Conservation (phyloP, 345 rosid species). For the Turnera subulata region DNA sequence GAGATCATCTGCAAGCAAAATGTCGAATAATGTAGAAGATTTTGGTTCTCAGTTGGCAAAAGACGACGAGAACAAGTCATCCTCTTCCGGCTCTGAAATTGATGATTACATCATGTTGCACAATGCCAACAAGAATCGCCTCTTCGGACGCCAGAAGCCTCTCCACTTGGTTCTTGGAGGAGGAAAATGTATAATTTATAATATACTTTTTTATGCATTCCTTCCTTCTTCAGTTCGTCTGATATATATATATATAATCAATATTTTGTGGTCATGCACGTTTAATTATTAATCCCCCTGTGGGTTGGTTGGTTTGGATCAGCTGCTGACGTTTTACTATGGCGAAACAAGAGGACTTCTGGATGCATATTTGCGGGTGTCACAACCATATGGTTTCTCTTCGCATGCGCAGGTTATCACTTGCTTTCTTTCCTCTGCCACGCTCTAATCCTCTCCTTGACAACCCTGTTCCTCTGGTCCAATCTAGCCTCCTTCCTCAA, state of each 20-base stretch:
- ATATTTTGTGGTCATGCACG: too few relatives aligned
- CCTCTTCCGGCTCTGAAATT: conserved; percentile 29
- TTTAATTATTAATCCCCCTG: background rate
- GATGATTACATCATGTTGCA: conserved; percentile 6
- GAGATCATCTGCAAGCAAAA: background rate
- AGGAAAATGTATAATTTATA: conserved; percentile 32
- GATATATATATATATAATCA: too few relatives aligned
- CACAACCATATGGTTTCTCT: conserved; percentile 22
- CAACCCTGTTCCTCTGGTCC: conserved; percentile 22
- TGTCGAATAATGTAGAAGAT: conserved; percentile 13
- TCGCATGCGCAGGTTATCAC: conserved; percentile 22
- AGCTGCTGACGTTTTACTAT: conserved; percentile 25
- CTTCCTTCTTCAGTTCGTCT: too few relatives aligned
- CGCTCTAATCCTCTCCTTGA: conserved; percentile 13
- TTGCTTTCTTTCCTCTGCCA: conserved; percentile 26
- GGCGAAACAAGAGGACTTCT: conserved; percentile 24
- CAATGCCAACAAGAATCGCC: conserved; percentile 25
- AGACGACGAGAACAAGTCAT: conserved; percentile 11
- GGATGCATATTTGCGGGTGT: conserved; percentile 12
- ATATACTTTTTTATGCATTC: background rate
- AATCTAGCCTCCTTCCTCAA: conserved; percentile 21
- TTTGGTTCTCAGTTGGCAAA: conserved; percentile 10
- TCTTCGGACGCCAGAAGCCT: conserved; percentile 42
- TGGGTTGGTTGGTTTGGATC: background rate
- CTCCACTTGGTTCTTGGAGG: conserved; percentile 42